Evolutionary conservation across 192 early-diverging fungal genomes (phyloP).

Genomic region (Neocallimastix lanati): DNA sequence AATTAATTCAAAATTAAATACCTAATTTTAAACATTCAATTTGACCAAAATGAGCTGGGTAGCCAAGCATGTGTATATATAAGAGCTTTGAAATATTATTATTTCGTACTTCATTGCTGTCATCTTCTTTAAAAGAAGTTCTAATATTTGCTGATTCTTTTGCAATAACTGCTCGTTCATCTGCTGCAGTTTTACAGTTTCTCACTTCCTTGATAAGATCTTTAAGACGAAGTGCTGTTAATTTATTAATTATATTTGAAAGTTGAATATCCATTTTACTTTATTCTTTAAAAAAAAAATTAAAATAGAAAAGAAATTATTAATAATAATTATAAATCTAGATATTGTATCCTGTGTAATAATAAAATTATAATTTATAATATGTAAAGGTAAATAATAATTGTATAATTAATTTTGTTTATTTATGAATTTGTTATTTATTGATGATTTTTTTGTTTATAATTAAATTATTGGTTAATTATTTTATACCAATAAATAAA

Average conservation of each 20-base stretch:
- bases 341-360: too few relatives aligned
- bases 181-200: constrained; percentile 92
- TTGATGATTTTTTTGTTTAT: too few relatives aligned
- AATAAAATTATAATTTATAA: too few relatives aligned
- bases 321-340: not conserved
- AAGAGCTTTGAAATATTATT: constrained; percentile 92
- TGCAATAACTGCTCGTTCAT: constrained; percentile 92
- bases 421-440: too few relatives aligned
- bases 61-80: constrained; percentile 97
- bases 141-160: constrained; percentile 89
- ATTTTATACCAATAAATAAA: too few relatives aligned
- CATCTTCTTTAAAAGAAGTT: constrained; percentile 92
- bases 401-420: too few relatives aligned
- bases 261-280: not conserved
- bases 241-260: not conserved
- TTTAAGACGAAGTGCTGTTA: not conserved
- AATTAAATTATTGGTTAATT: too few relatives aligned
- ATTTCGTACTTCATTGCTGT: constrained; percentile 61
- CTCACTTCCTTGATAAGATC: constrained; percentile 40
- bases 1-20: too few relatives aligned
- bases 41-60: constrained; percentile 98
- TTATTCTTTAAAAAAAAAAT: too few relatives aligned
- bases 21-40: constrained; percentile 94
- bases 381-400: too few relatives aligned
- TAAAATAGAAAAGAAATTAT: too few relatives aligned